These are phyloP conservation scores for Pochonia chlamydosporia DNA, from an alignment of 2,329 filamentous ascomycete species.

Conservation along the genomic window DNA sequence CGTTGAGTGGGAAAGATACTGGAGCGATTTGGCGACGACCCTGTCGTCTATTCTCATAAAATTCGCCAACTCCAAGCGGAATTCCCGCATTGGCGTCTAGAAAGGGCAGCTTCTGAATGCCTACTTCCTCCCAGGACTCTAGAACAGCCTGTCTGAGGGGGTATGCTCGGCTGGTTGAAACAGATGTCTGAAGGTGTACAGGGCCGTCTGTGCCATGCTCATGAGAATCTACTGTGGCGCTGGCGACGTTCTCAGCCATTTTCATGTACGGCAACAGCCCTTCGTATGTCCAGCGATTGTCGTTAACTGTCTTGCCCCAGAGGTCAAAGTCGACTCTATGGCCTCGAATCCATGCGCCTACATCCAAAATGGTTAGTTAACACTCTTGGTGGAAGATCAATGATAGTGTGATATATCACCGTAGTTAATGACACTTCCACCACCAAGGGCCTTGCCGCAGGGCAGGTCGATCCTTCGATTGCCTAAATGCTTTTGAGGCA, in stretches of 20 bases:
- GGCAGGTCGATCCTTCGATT: conserved; percentile 15
- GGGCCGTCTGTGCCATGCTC: no score
- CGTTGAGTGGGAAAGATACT: conserved; percentile 15
- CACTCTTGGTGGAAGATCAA: no score
- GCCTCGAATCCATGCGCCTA: conserved; percentile 36
- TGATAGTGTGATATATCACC: no score
- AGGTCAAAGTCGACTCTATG: conserved; percentile 36
- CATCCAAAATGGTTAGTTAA: no score
- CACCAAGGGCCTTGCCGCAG: conserved; percentile 31
- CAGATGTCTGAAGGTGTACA: no score
- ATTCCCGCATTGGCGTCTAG: conserved; percentile 14
- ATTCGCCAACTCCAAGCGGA: conserved; percentile 23
- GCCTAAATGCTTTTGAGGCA: conserved; percentile 20
- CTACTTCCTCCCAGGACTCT: no score
- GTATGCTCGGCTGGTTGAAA: no score
- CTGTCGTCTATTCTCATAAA: conserved; percentile 18
- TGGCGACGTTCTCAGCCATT: conserved; percentile 22
- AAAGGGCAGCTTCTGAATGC: no score
- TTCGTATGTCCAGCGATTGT: conserved; percentile 37
- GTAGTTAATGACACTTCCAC: conserved; percentile 32
- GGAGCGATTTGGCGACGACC: conserved; percentile 16
- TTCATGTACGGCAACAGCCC: conserved; percentile 37
- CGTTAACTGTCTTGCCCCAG: conserved; percentile 27
- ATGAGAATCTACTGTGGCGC: no score
- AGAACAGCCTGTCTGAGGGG: no score